These are phyloP conservation scores for Teunomyces kruisii DNA, from an alignment of 805 yeast species.

Conservation along the genomic window DNA sequence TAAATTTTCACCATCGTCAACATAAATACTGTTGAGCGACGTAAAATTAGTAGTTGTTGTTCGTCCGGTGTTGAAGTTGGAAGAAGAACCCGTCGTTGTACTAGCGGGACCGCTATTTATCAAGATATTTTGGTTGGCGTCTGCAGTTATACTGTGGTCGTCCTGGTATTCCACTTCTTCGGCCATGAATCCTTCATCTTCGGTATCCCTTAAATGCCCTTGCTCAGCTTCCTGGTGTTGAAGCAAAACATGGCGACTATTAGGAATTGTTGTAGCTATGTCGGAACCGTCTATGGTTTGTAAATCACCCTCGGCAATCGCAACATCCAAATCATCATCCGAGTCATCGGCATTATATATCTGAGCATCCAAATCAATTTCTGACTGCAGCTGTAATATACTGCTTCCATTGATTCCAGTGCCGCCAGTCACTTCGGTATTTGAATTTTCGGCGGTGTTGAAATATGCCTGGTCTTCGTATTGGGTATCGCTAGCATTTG, in stretches of 20 bases:
- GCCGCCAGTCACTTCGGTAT: conserved; percentile 6
- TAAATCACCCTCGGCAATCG: neutral
- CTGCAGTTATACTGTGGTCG: conserved; percentile 31
- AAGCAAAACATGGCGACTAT: conserved; percentile 1
- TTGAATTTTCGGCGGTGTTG: conserved; percentile 25
- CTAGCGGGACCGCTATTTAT: conserved; percentile 12
- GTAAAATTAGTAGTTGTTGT: conserved; percentile 18
- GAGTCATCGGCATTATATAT: conserved; percentile 43
- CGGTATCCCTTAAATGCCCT: neutral
- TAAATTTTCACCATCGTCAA: neutral
- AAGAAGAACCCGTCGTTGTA: conserved; percentile 7
- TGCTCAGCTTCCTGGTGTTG: neutral
- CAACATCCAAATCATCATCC: conserved; percentile 10
- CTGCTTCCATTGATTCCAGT: conserved; percentile 13
- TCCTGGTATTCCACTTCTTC: conserved; percentile 47
- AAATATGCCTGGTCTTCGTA: conserved; percentile 16
- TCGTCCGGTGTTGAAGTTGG: conserved; percentile 15
- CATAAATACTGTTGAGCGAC: conserved; percentile 8
- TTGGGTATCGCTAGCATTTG: conserved; percentile 10
- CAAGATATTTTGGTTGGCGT: conserved; percentile 18
- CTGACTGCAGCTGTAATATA: conserved; percentile 7
- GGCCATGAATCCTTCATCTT: conserved; percentile 47
- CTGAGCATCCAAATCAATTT: conserved; percentile 47
- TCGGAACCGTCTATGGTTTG: conserved; percentile 2
- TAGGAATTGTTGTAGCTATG: conserved; percentile 1